Percentiles rank a stretch among this genome's conserved stretches.
phyloP scores from a whole-genome alignment of 1,139 yeast genomes.

The Debaryomyces sp. region DNA sequence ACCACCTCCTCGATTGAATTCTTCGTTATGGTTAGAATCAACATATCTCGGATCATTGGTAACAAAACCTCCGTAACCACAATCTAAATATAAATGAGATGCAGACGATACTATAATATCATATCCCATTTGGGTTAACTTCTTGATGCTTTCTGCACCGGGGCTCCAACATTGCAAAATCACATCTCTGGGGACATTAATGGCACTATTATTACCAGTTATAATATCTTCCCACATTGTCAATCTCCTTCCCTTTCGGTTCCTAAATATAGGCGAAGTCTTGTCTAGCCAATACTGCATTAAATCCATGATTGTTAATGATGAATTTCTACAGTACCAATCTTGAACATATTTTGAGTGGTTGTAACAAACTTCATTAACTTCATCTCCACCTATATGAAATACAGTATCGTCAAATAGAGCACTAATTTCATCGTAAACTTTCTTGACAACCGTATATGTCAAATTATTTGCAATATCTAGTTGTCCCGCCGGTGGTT shows the following conservation, averaged over 20 bases:
- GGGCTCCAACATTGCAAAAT: conserved; percentile 47
- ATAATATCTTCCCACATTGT: conserved; percentile 55
- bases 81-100: conserved; percentile 45
- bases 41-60: conserved; percentile 41
- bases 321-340: conserved; percentile 32
- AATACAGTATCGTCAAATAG: conserved; percentile 41
- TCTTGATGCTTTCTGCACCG: conserved; percentile 28
- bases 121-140: conserved; percentile 39
- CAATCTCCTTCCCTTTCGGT: conserved; percentile 25
- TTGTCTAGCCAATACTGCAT: conserved; percentile 44
- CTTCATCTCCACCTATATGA: conserved; percentile 53
- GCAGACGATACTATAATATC: conserved; percentile 46
- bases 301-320: conserved; percentile 33
- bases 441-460: conserved; percentile 35
- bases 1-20: conserved; percentile 35
- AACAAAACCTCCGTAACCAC: conserved; percentile 49
- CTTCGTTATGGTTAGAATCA: conserved; percentile 25
- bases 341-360: conserved; percentile 28
- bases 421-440: conserved; percentile 39
- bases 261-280: conserved; percentile 37
- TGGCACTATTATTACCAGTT: conserved; percentile 23
- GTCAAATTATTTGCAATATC: conserved; percentile 40
- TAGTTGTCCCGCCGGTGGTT: conserved; percentile 52
- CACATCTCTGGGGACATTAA: conserved; percentile 32
- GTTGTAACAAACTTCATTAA: conserved; percentile 41